Conservation (phyloP, 305 asterid genomes). For the Fraxinus latifolia region DNA sequence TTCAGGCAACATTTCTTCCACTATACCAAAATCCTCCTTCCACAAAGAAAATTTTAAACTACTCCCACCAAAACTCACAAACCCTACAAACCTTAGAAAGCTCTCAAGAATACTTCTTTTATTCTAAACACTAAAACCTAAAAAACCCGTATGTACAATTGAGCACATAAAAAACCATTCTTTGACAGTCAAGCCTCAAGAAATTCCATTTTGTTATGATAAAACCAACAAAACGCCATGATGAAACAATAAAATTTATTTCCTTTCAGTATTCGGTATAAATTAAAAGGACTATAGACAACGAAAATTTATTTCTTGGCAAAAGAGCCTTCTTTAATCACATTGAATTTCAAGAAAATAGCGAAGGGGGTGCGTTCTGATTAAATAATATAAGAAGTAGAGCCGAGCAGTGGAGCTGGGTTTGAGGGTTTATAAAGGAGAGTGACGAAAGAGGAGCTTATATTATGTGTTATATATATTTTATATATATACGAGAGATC, state of each 20-base stretch:
- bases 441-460: slow-evolving; percentile 16
- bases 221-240: slow-evolving; percentile 28
- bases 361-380: not conserved
- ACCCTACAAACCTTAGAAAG: slow-evolving; percentile 23
- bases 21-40: slow-evolving; percentile 25
- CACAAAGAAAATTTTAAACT: slow-evolving; percentile 11
- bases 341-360: slow-evolving; percentile 28
- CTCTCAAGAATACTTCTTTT: slow-evolving; percentile 22
- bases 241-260: slow-evolving; percentile 32
- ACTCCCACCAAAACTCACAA: slow-evolving; percentile 25
- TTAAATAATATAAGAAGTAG: slow-evolving; percentile 4
- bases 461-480: slow-evolving; percentile 13
- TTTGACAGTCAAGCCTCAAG: slow-evolving; percentile 16
- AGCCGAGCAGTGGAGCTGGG: slow-evolving; percentile 24
- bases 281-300: slow-evolving; percentile 15
- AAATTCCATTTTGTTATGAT: not conserved
- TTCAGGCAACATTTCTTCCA: slow-evolving; percentile 65
- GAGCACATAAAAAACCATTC: slow-evolving; percentile 5
- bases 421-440: slow-evolving; percentile 18
- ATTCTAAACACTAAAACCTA: slow-evolving; percentile 15
- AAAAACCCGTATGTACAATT: slow-evolving; percentile 27
- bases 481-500: slow-evolving; percentile 22
- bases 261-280: not conserved
- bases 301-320: not conserved
- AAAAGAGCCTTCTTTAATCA: slow-evolving; percentile 22